These are phyloP conservation scores for Globisporangium recalcitrans DNA, from an alignment of 352 stramenopile genomes.

Conservation along the genomic window DNA sequence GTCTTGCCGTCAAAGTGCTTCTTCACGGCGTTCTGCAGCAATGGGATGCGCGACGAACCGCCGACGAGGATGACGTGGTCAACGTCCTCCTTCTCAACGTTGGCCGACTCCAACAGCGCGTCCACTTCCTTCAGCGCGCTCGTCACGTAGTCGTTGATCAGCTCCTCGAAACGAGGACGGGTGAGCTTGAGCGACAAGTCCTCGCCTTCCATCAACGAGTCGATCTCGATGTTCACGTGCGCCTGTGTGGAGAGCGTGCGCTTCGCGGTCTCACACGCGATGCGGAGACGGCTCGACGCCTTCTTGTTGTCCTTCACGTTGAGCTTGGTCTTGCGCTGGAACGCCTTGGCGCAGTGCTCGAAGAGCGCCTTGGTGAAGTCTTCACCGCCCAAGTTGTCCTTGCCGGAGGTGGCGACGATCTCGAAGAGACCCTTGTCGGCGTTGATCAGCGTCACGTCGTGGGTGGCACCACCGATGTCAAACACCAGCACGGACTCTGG, in stretches of 20 bases:
- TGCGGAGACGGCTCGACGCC: slow-evolving; percentile 91
- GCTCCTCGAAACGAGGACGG: slow-evolving; percentile 94
- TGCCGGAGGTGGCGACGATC: slow-evolving; percentile 94
- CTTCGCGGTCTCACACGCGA: slow-evolving; percentile 97
- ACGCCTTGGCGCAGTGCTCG: slow-evolving; percentile 95
- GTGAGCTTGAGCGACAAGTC: slow-evolving; percentile 98
- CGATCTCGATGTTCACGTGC: slow-evolving; percentile 96
- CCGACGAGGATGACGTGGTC: slow-evolving; percentile 97
- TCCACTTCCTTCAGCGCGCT: slow-evolving; percentile 91
- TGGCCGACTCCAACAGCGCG: slow-evolving; percentile 60
- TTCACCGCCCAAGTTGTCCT: slow-evolving; percentile 94
- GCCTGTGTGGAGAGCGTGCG: slow-evolving; percentile 94
- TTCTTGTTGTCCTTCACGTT: slow-evolving; percentile 92
- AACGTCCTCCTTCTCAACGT: slow-evolving; percentile 83
- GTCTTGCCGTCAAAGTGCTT: slow-evolving; percentile 86
- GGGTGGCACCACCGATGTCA: slow-evolving; percentile 96
- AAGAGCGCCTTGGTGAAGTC: slow-evolving; percentile 97
- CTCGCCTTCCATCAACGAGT: slow-evolving; percentile 96
- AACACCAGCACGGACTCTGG: slow-evolving; percentile 97
- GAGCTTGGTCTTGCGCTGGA: slow-evolving; percentile 93
- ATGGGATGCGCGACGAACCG: slow-evolving; percentile 97
- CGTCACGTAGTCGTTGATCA: slow-evolving; percentile 91
- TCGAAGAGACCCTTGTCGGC: slow-evolving; percentile 98
- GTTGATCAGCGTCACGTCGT: slow-evolving; percentile 94
- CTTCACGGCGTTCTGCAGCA: slow-evolving; percentile 81